A percentile compares a stretch with the other conserved stretches of the same genome.
These are phyloP conservation scores for Cryphonectria parasitica DNA, from an alignment of 2,329 filamentous ascomycete genomes.

Conservation along the genomic window DNA sequence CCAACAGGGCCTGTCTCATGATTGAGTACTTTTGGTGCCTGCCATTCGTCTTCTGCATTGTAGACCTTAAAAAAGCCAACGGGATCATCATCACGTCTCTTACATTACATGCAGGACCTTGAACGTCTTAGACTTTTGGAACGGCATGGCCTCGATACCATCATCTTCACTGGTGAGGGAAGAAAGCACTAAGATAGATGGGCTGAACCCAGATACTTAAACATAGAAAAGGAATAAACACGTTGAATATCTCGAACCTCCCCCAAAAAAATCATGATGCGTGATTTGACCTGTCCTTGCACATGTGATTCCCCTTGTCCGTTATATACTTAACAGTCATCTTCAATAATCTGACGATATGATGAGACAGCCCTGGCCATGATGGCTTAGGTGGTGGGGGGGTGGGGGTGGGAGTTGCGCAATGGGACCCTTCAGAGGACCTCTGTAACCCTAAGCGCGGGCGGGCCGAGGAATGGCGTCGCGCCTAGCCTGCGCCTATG, in stretches of 20 bases:
- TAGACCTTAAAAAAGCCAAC: not conserved
- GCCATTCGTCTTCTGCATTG: constrained; percentile 4
- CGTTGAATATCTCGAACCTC: not conserved
- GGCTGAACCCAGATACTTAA: constrained; percentile 13
- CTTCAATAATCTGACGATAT: constrained; percentile 2
- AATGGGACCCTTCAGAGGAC: not conserved
- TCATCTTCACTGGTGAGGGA: constrained; percentile 25
- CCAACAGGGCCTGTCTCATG: constrained; percentile 27
- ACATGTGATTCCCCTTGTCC: not conserved
- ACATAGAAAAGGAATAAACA: constrained; percentile 20
- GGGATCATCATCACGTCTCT: not conserved
- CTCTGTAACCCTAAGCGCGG: not conserved
- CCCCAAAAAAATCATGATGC: no score
- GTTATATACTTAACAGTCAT: not conserved
- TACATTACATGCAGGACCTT: constrained; percentile 6
- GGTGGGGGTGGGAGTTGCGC: not conserved
- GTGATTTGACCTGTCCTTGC: not conserved
- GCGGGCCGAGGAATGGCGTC: not conserved
- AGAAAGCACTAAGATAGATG: constrained; percentile 13
- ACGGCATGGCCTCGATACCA: constrained; percentile 17
- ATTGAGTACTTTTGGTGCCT: constrained; percentile 17
- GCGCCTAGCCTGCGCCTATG: not conserved
- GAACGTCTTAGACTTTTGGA: constrained; percentile 19
- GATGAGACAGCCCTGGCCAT: not conserved
- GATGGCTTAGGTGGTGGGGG: no score